Base-by-base conservation (phyloP, 306 rosid genomes). In the Citrullus mucosospermus region DNA sequence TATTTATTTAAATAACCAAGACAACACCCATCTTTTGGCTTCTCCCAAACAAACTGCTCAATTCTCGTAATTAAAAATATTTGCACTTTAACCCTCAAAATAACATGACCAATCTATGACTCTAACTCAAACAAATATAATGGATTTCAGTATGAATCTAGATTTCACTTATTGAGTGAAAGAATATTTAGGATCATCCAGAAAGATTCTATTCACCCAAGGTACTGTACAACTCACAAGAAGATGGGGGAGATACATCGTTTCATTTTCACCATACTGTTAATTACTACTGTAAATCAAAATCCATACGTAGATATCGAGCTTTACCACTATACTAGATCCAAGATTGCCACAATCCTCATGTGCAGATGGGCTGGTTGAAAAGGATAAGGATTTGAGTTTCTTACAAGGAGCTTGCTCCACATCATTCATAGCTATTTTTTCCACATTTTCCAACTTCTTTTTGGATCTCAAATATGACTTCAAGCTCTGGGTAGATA, bases 341-440 rank as follows among this genome's bases (percentile, higher is more conserved):
- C 84, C 77, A 51, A 80, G 87, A 83, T 79, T 68, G 77, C 51
- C 85, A 44, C 79, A 76, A 70, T 71, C 80, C 61, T 71, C 79
- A 72, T 82, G 71, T 9, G 30, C 80, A 83, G 76, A 82, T 60
- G 36, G 81, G 75, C 75, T 63, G 32, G 68, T 75, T n/a, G 85
- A 70, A 85, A 85, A 69, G 14, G 87, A 80, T 22, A 84, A 69
- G 78, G 82, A 77, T 85, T 89, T 87, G 63, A 38, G 75, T 81
- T 78, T 89, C 88, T 90, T 88, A 56, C 16, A 13, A 57, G 83
- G 81, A 83, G 79, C 74, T 74, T 82, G 85, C 65, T 59, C 80
- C 6, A 16, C 80, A 82, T 85, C 82, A 80, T 73, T 78, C 22
- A 82, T 62, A 66, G 81, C 81, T 39, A 79, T 39, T 82, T 36